Evolutionary conservation across 2,329 filamentous ascomycete species (phyloP).

Genomic region (Blastomyces silverae): DNA sequence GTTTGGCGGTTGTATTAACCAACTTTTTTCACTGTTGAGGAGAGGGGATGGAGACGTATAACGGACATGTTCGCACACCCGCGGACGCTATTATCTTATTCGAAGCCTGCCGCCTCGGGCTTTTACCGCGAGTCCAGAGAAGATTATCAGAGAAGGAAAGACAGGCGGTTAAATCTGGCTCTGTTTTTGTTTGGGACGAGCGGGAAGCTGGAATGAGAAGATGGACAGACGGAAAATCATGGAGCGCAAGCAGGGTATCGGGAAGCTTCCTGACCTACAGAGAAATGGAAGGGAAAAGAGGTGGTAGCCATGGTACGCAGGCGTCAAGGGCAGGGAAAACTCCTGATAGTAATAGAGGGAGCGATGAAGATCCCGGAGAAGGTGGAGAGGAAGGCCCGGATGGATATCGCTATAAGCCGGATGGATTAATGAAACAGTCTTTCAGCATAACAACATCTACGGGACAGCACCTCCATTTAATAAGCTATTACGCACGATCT

Average conservation of each 20-base stretch:
- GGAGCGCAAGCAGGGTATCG: conserved; percentile 95
- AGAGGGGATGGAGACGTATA: conserved; percentile 80
- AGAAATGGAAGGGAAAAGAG: conserved; percentile 98
- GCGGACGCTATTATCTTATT: conserved; percentile 97
- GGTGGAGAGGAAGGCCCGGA: conserved; percentile 67
- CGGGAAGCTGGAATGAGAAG: conserved; percentile 94
- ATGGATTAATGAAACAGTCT: conserved; percentile 98
- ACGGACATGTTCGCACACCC: conserved; percentile 91
- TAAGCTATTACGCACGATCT: conserved; percentile 89
- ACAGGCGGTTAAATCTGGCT: conserved; percentile 90
- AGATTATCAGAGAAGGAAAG: conserved; percentile 93
- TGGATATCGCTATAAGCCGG: conserved; percentile 89
- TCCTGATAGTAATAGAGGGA: conserved; percentile 71
- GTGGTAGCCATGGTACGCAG: conserved; percentile 62
- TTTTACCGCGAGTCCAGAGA: conserved; percentile 85
- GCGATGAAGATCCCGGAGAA: conserved; percentile 71
- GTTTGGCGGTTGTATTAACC: neutral
- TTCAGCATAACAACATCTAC: conserved; percentile 95
- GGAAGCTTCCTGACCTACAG: conserved; percentile 96
- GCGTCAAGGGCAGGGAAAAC: conserved; percentile 60
- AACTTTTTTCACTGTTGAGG: neutral
- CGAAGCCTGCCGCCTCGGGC: conserved; percentile 84
- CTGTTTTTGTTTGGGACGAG: conserved; percentile 99
- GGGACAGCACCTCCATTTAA: conserved; percentile 88
- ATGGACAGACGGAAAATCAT: conserved; percentile 98